Evolutionary conservation across 1,284 basidiomycete genomes (phyloP).

Genomic region (Ustilago loliicola): DNA sequence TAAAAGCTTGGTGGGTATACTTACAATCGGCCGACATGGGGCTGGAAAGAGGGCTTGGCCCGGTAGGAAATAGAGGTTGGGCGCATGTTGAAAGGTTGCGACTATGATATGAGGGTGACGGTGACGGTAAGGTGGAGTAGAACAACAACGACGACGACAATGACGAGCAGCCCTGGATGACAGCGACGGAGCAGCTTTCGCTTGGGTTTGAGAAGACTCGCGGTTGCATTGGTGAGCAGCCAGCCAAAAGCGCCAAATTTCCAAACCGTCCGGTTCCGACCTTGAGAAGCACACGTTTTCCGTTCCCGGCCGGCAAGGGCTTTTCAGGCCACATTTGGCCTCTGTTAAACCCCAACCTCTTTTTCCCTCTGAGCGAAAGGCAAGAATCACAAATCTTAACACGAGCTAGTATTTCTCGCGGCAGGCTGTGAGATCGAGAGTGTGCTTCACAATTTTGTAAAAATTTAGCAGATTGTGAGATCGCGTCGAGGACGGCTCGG

Average conservation of each 20-base stretch:
- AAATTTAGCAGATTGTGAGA: background rate
- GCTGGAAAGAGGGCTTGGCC: slow-evolving; percentile 62
- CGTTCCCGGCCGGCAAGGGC: slow-evolving; percentile 18
- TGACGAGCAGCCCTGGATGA: slow-evolving; percentile 8
- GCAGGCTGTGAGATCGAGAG: background rate
- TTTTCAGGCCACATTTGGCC: background rate
- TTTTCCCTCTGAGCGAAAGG: background rate
- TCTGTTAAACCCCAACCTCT: no score
- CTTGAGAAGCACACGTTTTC: slow-evolving; percentile 7
- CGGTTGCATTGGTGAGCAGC: background rate
- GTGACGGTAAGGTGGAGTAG: slow-evolving; percentile 8
- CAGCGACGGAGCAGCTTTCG: background rate
- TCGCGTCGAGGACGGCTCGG: slow-evolving; percentile 11
- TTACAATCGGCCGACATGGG: slow-evolving; percentile 63
- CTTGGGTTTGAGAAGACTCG: slow-evolving; percentile 22
- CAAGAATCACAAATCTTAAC: background rate
- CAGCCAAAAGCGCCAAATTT: slow-evolving; percentile 21
- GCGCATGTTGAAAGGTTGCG: slow-evolving; percentile 31
- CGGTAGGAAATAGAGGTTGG: slow-evolving; percentile 44
- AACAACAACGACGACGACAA: slow-evolving; percentile 5
- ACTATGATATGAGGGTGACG: background rate
- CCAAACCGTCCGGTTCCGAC: slow-evolving; percentile 47
- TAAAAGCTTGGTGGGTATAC: slow-evolving; percentile 17
- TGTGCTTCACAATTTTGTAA: background rate
- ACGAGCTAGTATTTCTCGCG: background rate